Evolutionary conservation across 768 basidiomycete species (phyloP).

Genomic region (Termitomyces sp.): DNA sequence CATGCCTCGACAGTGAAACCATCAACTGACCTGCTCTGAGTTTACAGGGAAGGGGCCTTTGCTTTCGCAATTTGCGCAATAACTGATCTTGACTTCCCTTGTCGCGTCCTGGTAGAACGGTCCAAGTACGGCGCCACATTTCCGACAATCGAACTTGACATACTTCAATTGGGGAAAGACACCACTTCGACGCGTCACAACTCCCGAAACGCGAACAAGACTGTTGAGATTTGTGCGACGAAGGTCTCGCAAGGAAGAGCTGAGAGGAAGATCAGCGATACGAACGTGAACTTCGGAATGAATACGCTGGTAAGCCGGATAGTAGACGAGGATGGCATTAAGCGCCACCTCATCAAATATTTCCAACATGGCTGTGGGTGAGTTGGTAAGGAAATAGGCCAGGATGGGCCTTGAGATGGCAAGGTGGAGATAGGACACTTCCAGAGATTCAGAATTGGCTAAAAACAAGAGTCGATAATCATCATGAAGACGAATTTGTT

Average conservation of each 20-base stretch:
- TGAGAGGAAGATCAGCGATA: constrained; percentile 88
- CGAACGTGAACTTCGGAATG: constrained; percentile 98
- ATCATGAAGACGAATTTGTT: not conserved
- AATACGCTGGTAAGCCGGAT: constrained; percentile 93
- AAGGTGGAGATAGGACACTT: constrained; percentile 96
- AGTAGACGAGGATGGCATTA: constrained; percentile 90
- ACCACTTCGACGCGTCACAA: constrained; percentile 91
- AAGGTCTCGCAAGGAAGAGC: constrained; percentile 87
- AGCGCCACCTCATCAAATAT: constrained; percentile 96
- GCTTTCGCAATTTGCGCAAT: constrained; percentile 90
- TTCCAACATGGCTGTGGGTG: constrained; percentile 85
- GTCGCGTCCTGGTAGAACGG: constrained; percentile 98
- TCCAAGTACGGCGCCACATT: constrained; percentile 90
- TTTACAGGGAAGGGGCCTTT: constrained; percentile 96
- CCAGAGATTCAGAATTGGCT: constrained; percentile 97
- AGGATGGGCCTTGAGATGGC: constrained; percentile 89
- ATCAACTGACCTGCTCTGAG: constrained; percentile 74
- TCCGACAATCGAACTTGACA: constrained; percentile 96
- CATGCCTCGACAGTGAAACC: too few relatives aligned
- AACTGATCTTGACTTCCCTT: constrained; percentile 90
- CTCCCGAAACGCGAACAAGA: constrained; percentile 91
- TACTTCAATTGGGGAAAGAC: constrained; percentile 99
- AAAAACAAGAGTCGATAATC: constrained; percentile 10
- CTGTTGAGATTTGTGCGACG: constrained; percentile 91
- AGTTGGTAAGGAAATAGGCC: constrained; percentile 96